Evolutionary conservation across 805 yeast genomes (phyloP).

Genomic region (Komagataella phaffii): DNA sequence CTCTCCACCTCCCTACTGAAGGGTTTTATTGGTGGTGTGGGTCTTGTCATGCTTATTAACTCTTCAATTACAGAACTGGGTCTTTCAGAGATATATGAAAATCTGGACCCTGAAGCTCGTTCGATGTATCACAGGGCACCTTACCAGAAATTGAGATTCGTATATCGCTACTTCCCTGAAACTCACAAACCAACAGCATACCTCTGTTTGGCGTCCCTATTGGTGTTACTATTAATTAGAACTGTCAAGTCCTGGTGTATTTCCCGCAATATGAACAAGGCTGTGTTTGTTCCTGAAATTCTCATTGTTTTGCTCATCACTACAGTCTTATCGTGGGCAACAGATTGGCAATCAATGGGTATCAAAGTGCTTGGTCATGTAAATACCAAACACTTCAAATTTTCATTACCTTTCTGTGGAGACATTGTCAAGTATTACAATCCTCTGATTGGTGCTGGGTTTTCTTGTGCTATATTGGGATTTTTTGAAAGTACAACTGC

Average conservation of each 20-base stretch:
- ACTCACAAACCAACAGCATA: slow-evolving; percentile 46
- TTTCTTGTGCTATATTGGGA: slow-evolving; percentile 74
- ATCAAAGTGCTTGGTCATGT: slow-evolving; percentile 64
- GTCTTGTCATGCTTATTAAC: slow-evolving; percentile 69
- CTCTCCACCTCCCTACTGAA: slow-evolving; percentile 63
- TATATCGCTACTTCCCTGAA: slow-evolving; percentile 31
- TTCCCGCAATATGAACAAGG: slow-evolving; percentile 20
- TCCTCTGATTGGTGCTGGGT: slow-evolving; percentile 50
- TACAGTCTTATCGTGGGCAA: slow-evolving; percentile 29
- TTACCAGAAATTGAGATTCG: slow-evolving; percentile 48
- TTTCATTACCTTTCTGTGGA: slow-evolving; percentile 45
- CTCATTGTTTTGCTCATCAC: slow-evolving; percentile 55
- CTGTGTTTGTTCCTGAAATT: slow-evolving; percentile 75
- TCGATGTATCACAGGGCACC: slow-evolving; percentile 52
- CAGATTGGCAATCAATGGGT: slow-evolving; percentile 29
- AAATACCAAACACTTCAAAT: slow-evolving; percentile 30
- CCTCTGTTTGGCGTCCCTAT: slow-evolving; percentile 42
- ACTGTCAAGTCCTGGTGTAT: slow-evolving; percentile 25
- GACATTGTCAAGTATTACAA: slow-evolving; percentile 33
- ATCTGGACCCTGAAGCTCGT: slow-evolving; percentile 23
- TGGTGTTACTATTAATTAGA: slow-evolving; percentile 26
- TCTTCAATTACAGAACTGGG: slow-evolving; percentile 67
- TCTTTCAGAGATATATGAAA: slow-evolving; percentile 29
- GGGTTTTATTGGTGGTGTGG: slow-evolving; percentile 82
- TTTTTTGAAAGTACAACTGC: slow-evolving; percentile 92